Evolutionary conservation across 306 rosid genomes (phyloP), one percentile per base, ranked within the genome.

Genomic region (Prunus mongolica): DNA sequence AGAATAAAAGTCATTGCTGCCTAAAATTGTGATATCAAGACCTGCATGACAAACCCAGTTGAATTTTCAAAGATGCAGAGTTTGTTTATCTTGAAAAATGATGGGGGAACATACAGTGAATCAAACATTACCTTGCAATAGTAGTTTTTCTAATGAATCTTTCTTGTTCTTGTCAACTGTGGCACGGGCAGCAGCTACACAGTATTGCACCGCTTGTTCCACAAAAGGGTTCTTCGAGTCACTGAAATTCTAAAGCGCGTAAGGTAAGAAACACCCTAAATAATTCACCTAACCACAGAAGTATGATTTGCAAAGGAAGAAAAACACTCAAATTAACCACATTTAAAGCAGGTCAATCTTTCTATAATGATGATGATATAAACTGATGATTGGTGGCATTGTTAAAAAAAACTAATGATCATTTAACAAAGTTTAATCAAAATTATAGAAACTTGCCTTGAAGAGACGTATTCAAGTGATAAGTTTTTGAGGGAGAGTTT

Each of bases 1-100:
- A 3, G 97, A 95, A 84, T 95, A 95, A 64, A 95, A 95, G 78
- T 90, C 96, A 62, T 95, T 95, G 90, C 88, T 77, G 66, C 99
- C 99, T 86, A 95, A 82, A 82, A 95, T 89, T 46, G 97, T 95
- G 84, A 95, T 89, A 77, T 92, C 91, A 69, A 95, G 92, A 85
- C 97, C 99, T 95, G 84, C 86, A 71, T 12, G 62, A 79, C 66
- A 46, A 89, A 80, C 71, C 79, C 72, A 73, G 76, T 79, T 57
- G 73, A 76, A 81, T 47, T 70, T 8, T 61, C 54, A 61, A 76
- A 75, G 74, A 6, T 50, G 18, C 20, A 46, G 11, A 32, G 8
- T 3, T 50, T 38, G 10, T 73, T 61, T 13, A 38, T 51, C 55
- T 12, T 67, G 15, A 12, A 69, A 46, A 84, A 77, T 46, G 49